Evolutionary conservation across 306 rosid genomes (phyloP).

Genomic region (Casuarina glauca): DNA sequence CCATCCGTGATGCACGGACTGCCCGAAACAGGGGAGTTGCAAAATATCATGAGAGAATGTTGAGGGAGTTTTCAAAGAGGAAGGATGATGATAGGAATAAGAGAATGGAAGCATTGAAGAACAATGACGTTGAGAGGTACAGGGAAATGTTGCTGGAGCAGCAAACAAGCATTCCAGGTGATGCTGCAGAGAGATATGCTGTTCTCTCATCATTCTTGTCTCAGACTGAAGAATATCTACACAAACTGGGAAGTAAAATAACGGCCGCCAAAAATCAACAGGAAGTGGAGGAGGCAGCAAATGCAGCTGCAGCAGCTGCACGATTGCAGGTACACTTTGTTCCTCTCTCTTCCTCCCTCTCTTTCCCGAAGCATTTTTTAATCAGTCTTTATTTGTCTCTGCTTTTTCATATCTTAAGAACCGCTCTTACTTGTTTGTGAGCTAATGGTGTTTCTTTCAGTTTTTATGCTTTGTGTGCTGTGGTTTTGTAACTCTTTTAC

Average conservation of each 20-base stretch:
- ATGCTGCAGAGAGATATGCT: slow-evolving; percentile 95
- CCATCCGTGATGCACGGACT: slow-evolving; percentile 94
- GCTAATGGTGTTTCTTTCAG: not conserved
- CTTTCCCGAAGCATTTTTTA: not conserved
- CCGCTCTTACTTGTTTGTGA: slow-evolving; percentile 4
- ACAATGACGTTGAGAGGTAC: slow-evolving; percentile 96
- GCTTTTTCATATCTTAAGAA: not conserved
- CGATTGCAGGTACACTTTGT: slow-evolving; percentile 71
- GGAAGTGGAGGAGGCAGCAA: slow-evolving; percentile 93
- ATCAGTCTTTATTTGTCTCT: not conserved
- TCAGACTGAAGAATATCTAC: slow-evolving; percentile 98
- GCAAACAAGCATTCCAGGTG: slow-evolving; percentile 85
- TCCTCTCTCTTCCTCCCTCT: too few species aligned
- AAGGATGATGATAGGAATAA: slow-evolving; percentile 90
- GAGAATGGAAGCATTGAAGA: slow-evolving; percentile 97
- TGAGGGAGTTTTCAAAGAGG: slow-evolving; percentile 90
- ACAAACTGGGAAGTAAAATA: slow-evolving; percentile 90
- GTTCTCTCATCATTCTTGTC: slow-evolving; percentile 89
- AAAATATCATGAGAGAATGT: slow-evolving; percentile 91
- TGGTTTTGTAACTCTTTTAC: not conserved
- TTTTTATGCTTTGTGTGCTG: not conserved
- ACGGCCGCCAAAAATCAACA: slow-evolving; percentile 88
- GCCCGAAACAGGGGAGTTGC: slow-evolving; percentile 98
- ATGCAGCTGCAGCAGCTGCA: slow-evolving; percentile 86
- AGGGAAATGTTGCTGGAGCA: slow-evolving; percentile 96